These are phyloP conservation scores for Penicillium sp. DNA, from an alignment of 2,329 filamentous ascomycete genomes.

Conservation along the genomic window DNA sequence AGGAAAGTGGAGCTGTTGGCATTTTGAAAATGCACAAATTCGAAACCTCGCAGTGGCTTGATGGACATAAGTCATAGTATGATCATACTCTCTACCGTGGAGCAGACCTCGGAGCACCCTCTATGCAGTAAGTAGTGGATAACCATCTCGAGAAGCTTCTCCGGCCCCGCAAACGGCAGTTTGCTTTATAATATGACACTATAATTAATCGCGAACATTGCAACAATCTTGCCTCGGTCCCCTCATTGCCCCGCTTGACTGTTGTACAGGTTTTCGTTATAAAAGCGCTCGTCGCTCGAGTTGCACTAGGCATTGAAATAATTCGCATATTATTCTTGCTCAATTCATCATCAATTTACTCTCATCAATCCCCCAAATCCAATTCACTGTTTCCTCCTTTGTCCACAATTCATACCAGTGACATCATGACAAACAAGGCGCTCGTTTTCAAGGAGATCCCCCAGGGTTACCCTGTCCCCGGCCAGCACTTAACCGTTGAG, in stretches of 20 bases:
- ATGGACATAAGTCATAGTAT: no score
- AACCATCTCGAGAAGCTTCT: constrained; percentile 32
- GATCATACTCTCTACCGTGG: no score
- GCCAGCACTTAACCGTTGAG: constrained; percentile 70
- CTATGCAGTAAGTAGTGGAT: constrained; percentile 2
- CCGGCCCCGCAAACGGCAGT: constrained; percentile 10
- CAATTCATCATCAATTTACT: background rate
- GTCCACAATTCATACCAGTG: background rate
- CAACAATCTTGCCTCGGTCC: constrained; percentile 19
- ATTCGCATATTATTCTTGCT: background rate
- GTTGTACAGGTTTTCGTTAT: constrained; percentile 10
- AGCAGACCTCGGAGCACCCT: no score
- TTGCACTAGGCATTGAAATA: background rate
- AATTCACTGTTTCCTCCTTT: background rate
- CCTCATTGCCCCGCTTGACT: constrained; percentile 23
- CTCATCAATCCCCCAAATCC: background rate
- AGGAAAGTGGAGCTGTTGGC: constrained; percentile 18
- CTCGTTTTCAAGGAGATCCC: constrained; percentile 74
- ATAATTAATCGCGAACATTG: background rate
- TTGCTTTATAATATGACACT: constrained; percentile 16
- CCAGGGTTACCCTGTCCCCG: constrained; percentile 65
- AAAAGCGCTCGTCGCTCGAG: constrained; percentile 8
- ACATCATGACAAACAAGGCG: constrained; percentile 63
- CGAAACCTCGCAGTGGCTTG: background rate
- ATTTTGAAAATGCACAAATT: constrained; percentile 2